Evolutionary conservation across 2,329 filamentous ascomycete genomes (phyloP), one percentile per base, ranked within the genome.

Genomic region (Fusarium compactum): DNA sequence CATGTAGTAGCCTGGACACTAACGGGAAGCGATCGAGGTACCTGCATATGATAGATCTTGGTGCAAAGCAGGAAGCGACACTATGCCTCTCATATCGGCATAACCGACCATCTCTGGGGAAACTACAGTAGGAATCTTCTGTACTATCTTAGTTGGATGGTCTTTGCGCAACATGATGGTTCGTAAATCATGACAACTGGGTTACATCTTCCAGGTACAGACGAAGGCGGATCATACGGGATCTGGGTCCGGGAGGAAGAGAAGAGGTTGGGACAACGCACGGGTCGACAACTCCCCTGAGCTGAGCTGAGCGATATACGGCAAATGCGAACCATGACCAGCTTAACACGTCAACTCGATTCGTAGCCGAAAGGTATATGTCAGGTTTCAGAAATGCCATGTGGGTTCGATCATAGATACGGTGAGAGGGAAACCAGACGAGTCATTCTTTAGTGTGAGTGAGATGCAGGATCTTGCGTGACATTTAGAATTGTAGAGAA

Each of bases 371-470:
- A 38, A 38, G 34, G 55, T 32, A 34, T 40, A 34, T 40, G 38
- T 40, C 34, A 48, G 48, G 38, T 48, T 63, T 56, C 27, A 57
- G 44, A 18, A 47, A 30, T 40, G 27, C 51, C 25, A 64, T 64
- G 62, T 65, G 62, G 62, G 32, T 41, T 65, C 60, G 30, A 51
- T 55, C 52, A 24, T 22, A 52, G 61, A 65, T 51, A 65, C 62
- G 62, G 62, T 65, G 62, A 65, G 47, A 55, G 41, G 54, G 34
- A 38, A 30, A 51, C 32, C 11, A 41, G 52, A 32, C 53, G 40
- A 65, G 61, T 47, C 62, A 65, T 46, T 27, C 10, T 52, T 41
- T 16, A 41, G 45, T 53, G 25, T 25, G 32, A 43, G n/a, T 25
- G 24, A 43, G 25, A 40, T 53, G 50, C 34, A 53, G 8, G 5